Base-by-base conservation (phyloP, 2,329 filamentous ascomycete species). In the Monosporascus sp. region DNA sequence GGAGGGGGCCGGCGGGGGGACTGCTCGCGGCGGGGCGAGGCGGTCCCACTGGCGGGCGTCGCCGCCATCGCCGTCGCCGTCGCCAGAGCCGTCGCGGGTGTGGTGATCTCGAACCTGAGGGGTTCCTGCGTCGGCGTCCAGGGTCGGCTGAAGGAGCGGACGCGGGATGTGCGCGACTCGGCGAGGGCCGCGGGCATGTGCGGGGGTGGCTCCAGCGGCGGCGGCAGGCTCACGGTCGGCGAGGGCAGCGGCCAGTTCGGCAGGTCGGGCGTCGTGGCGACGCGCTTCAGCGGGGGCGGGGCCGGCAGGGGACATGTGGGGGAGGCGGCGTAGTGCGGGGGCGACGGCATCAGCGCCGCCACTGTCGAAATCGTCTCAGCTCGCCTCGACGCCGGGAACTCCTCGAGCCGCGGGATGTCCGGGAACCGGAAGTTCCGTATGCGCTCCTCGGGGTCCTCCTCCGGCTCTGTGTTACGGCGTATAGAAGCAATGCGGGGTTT, bases 121-220 rank as follows among this genome's bases (percentile, higher is more conserved):
- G 56, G 53, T 37, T 49, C 51, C 44, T 8, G 14, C 14, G 41
- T 55, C 17, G 60, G 56, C 5, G 58, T 58, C 56, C 58, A 60
- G 7, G 58, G 59, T 20, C 59, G 58, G 47, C 57, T 60, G 40
- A 61, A 63, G 20, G 59, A 60, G 19, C 64, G 61, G 41, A 64
- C 22, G 22, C 43, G 43, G 5, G 20, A 59, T 2, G 55, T 55
- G n/a, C 62, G 60, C 2, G 64, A 66, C 31, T 63, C 63, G 16
- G 62, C 56, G 43, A 59, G 59, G 6, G 47, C 44, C 11, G 52
- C 50, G 8, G 59, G 54, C 5, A 62, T 51, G 8, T 55, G 53
- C 24, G 60, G 49, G 37, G 54, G 54, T 3, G 57, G 58, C 8
- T 46, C 55, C 5, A 60, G 35, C 37, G 51, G 58, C 47, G 46